Base-by-base conservation (phyloP, 78 protist genomes). In the Tieghemostelium lacteum region DNA sequence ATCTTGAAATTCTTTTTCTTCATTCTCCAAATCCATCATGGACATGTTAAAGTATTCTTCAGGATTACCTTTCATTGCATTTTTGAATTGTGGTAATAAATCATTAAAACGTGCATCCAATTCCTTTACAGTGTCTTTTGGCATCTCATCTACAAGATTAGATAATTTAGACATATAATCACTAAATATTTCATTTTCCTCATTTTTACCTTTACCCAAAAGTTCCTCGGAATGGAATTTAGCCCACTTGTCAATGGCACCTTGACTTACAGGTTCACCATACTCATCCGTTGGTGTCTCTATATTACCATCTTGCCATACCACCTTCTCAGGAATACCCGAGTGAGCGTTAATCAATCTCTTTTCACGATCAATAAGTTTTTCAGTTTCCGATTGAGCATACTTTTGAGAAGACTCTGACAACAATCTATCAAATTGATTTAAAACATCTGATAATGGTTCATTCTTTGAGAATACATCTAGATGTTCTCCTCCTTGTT, bases 211-310 rank as follows among this genome's bases (percentile, higher is more conserved):
- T 0, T 55, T 29, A 31, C 58, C 31, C 22, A 67, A 0, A n/a
- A 69, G 33, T 42, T 83, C 91, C 36, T 83, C 91, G 2, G 64
- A n/a, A 16, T 45, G 66, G 40, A 58, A 83, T 31, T 60, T 22
- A 26, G 69, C 91, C 76, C 62, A 57, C 52, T 67, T 83, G 31
- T 83, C 72, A 36, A 83, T 54, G 3, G 76, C 54, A 39, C 65
- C 69, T 54, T 66, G 91, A 29, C 70, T 67, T 31, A 83, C 39
- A 29, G 91, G 91, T 45, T 83, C 78, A 16, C 91, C 91, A 20
- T 8, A 24, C 42, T 36, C 29, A 40, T 66, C 78, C 1, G 72
- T 69, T 19, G 76, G 76, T 16, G 91, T 58, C 2, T 7, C 39
- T 24, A 83, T 83, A 10, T 37, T 12, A n/a, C 71, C 78, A 45